Percentiles rank a stretch among this genome's conserved stretches.
These are phyloP conservation scores for Saturnispora diversa DNA, from an alignment of 805 yeast species.

Conservation along the genomic window DNA sequence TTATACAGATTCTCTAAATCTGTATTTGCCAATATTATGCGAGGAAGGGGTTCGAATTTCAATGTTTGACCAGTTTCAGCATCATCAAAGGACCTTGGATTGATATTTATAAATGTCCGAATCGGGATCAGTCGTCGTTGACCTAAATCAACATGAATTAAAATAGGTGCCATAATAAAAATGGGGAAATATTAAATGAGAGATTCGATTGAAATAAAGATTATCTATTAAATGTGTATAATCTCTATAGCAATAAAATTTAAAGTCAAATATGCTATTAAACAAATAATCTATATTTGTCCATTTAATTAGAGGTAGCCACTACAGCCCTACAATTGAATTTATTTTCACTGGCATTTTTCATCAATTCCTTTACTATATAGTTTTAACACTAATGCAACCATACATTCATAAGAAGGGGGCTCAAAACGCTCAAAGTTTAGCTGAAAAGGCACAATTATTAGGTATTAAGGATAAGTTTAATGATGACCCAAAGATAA, in stretches of 20 bases:
- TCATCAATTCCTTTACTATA: no score
- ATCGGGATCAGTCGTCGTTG: constrained; percentile 14
- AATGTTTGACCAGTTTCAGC: not conserved
- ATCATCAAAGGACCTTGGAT: not conserved
- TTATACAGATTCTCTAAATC: constrained; percentile 20
- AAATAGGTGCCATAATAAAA: constrained; percentile 4
- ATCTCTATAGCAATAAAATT: no score
- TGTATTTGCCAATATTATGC: constrained; percentile 21
- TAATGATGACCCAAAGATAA: constrained; percentile 12
- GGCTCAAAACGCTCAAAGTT: constrained; percentile 8
- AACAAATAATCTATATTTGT: no score
- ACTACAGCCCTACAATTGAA: not conserved
- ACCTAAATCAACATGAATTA: constrained; percentile 4
- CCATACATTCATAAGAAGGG: constrained; percentile 13
- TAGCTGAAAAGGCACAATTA: constrained; percentile 11
- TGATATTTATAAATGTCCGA: constrained; percentile 23
- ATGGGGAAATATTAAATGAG: no score
- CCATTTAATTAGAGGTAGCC: no score
- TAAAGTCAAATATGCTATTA: no score
- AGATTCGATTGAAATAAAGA: no score
- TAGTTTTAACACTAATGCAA: constrained; percentile 7
- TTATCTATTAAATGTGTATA: no score
- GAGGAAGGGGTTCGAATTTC: constrained; percentile 10
- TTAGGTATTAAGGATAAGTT: constrained; percentile 14
- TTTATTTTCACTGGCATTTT: no score